These are phyloP conservation scores for Thelonectria olida DNA, from an alignment of 2,329 filamentous ascomycete genomes.

Conservation along the genomic window DNA sequence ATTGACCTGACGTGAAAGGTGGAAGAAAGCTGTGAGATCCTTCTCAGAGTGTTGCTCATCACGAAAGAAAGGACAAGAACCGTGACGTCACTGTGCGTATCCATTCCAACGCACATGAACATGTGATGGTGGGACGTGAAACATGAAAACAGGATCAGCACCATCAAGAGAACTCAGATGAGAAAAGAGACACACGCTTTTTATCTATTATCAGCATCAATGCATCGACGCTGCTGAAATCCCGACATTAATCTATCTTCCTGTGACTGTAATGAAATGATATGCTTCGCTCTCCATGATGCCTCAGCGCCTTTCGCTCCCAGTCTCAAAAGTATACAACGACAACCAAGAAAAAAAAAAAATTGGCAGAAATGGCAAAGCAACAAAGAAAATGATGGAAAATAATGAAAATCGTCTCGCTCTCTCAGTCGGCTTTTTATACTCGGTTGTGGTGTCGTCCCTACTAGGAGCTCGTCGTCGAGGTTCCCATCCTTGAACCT, in stretches of 20 bases:
- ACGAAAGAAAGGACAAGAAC: not conserved
- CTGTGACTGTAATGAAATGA: not conserved
- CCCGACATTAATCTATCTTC: too few species aligned
- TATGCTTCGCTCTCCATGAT: not conserved
- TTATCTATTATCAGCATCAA: not conserved
- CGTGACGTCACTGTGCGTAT: not conserved
- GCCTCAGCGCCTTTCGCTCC: not conserved
- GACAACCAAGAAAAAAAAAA: not conserved
- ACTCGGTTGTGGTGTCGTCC: constrained; percentile 8
- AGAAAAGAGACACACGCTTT: not conserved
- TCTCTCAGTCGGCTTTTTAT: not conserved
- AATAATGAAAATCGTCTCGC: too few species aligned
- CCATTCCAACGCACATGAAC: not conserved
- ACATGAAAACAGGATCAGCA: not conserved
- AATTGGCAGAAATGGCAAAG: not conserved
- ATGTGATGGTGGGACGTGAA: not conserved
- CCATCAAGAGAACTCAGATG: too few species aligned
- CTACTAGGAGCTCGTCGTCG: not conserved
- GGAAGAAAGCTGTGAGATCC: too few species aligned
- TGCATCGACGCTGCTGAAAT: too few species aligned
- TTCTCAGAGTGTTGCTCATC: not conserved
- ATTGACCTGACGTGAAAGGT: too few species aligned
- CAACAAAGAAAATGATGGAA: not conserved
- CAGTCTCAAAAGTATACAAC: not conserved
- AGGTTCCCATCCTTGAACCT: not conserved